phyloP scores from a whole-genome alignment of 768 basidiomycete genomes.

The Xerocomellus dryophilus region DNA sequence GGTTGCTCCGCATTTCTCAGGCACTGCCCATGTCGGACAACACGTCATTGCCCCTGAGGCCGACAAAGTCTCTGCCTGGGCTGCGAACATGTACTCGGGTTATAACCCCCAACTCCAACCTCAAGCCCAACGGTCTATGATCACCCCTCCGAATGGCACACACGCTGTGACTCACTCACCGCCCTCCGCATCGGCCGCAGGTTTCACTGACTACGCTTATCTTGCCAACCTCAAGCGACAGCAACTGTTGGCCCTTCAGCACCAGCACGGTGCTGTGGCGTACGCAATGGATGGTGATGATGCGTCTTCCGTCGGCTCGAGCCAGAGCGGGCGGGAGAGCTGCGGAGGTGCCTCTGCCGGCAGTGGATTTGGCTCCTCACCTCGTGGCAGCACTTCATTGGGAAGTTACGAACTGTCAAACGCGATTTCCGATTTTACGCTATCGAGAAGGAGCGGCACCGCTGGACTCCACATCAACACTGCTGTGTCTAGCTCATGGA shows the following conservation, averaged over 20 bases:
- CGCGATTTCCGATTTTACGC: conserved; percentile 25
- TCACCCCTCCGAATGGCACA: conserved; percentile 43
- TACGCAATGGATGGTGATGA: conserved; percentile 39
- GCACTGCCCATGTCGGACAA: conserved; percentile 19
- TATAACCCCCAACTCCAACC: conserved; percentile 25
- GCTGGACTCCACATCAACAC: conserved; percentile 28
- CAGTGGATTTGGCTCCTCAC: conserved; percentile 33
- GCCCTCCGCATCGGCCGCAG: conserved; percentile 11
- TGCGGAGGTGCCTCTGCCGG: conserved; percentile 38
- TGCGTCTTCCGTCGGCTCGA: conserved; percentile 38
- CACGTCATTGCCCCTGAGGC: conserved; percentile 21
- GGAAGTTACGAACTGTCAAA: conserved; percentile 37
- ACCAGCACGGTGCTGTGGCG: conserved; percentile 24
- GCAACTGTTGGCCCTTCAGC: conserved; percentile 34
- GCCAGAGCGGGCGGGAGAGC: conserved; percentile 31
- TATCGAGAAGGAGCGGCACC: conserved; percentile 23
- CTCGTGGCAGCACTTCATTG: conserved; percentile 26
- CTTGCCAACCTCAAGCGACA: conserved; percentile 26
- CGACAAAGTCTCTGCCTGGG: conserved; percentile 33
- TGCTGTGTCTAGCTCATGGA: conserved; percentile 24
- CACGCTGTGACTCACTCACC: conserved; percentile 31
- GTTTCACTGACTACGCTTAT: conserved; percentile 22
- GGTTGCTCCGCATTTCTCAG: conserved; percentile 28
- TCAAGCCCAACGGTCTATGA: conserved; percentile 36
- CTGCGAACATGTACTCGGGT: conserved; percentile 29